A percentile compares a stretch with the other conserved stretches of the same genome.
Conservation (phyloP, 2,329 filamentous ascomycete species). For the Xylariaceae sp. region DNA sequence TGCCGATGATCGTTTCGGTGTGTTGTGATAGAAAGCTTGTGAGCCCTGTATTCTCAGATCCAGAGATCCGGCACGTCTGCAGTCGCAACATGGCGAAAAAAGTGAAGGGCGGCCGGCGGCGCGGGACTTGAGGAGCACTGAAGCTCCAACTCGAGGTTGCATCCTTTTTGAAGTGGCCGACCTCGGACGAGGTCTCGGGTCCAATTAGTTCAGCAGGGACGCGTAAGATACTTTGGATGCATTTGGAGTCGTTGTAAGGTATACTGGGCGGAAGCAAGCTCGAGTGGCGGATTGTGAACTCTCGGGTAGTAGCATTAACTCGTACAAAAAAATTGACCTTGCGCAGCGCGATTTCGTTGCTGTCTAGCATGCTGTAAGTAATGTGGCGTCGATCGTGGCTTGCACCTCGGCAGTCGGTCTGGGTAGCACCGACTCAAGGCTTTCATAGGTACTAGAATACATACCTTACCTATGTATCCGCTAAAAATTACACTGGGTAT, state of each 20-base stretch:
- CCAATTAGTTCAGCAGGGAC: constrained; percentile 27
- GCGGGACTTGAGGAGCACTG: constrained; percentile 41
- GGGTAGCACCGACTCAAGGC: too few relatives aligned
- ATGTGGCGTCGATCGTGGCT: constrained; percentile 2
- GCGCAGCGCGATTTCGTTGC: background rate
- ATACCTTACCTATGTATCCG: too few relatives aligned
- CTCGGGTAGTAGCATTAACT: constrained; percentile 6
- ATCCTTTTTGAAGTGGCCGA: constrained; percentile 31
- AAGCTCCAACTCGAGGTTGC: constrained; percentile 52
- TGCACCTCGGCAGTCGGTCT: constrained; percentile 5
- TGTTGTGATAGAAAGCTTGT: constrained; percentile 40
- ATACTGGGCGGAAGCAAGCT: background rate
- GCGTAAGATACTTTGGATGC: constrained; percentile 10
- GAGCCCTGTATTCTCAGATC: constrained; percentile 30
- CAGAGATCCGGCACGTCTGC: constrained; percentile 28
- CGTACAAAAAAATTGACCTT: constrained; percentile 8
- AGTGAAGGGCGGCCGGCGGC: constrained; percentile 29
- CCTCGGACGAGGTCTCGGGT: constrained; percentile 6
- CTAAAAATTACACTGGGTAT: too few relatives aligned
- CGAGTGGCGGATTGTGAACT: constrained; percentile 2
- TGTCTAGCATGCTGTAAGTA: background rate
- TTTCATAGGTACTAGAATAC: too few relatives aligned
- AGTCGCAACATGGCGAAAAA: constrained; percentile 36
- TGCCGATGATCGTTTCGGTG: constrained; percentile 51
- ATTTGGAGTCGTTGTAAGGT: constrained; percentile 7